These are phyloP conservation scores for Ogataea populi-albae DNA, from an alignment of 805 yeast genomes.

Conservation along the genomic window DNA sequence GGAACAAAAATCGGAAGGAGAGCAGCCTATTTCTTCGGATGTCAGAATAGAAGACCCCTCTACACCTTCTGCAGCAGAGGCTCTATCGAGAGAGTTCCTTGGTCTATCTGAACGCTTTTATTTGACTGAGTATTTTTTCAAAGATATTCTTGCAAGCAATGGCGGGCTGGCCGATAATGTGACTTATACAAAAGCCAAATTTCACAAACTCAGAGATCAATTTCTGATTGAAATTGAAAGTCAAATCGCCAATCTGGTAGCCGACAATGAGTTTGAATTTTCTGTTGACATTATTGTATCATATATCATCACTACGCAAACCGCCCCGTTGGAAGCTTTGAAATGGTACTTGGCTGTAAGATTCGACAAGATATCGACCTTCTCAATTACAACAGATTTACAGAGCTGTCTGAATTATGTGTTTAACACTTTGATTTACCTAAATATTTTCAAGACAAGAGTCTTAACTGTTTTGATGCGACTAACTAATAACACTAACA, in stretches of 20 bases:
- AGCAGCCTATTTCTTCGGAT: neutral
- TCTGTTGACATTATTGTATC: conserved; percentile 25
- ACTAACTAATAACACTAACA: conserved; percentile 18
- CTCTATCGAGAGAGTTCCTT: conserved; percentile 18
- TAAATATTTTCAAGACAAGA: conserved; percentile 23
- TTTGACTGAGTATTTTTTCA: conserved; percentile 23
- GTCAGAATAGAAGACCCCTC: conserved; percentile 3
- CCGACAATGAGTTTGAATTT: conserved; percentile 32
- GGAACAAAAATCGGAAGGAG: conserved; percentile 6
- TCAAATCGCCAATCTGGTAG: conserved; percentile 19
- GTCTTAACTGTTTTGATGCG: conserved; percentile 22
- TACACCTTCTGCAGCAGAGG: conserved; percentile 10
- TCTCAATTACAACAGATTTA: conserved; percentile 18
- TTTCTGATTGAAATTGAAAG: conserved; percentile 19
- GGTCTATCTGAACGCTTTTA: conserved; percentile 26
- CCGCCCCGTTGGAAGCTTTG: conserved; percentile 22
- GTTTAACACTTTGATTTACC: conserved; percentile 29
- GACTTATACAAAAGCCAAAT: conserved; percentile 18
- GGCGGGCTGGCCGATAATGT: neutral
- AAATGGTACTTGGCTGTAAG: conserved; percentile 25
- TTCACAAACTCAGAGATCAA: conserved; percentile 14
- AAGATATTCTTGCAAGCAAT: conserved; percentile 11
- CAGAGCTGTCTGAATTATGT: conserved; percentile 27
- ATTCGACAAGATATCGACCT: conserved; percentile 10
- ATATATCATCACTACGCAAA: conserved; percentile 19